A percentile compares a stretch with the other conserved stretches of the same genome.
These are phyloP conservation scores for Lodderomyces elongisporus DNA, from an alignment of 1,139 yeast species.

Conservation along the genomic window DNA sequence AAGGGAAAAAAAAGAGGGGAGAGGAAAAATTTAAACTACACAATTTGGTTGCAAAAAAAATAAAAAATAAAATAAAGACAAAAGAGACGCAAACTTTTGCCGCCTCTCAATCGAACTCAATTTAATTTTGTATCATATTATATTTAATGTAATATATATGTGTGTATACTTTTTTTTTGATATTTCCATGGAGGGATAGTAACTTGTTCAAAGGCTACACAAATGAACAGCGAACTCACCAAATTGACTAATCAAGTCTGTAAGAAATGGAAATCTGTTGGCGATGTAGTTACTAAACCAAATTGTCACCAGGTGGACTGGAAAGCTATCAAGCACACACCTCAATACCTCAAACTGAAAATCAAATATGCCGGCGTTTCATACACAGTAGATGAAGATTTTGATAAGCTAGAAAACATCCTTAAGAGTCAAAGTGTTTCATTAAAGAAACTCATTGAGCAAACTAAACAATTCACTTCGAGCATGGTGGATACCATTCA, in stretches of 20 bases:
- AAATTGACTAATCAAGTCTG: slow-evolving; percentile 13
- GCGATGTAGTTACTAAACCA: slow-evolving; percentile 10
- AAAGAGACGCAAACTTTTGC: no score
- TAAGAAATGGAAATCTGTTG: slow-evolving; percentile 16
- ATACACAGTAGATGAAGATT: slow-evolving; percentile 35
- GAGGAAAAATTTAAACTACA: no score
- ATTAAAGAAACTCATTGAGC: slow-evolving; percentile 3
- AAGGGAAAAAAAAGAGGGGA: no score
- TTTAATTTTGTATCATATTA: no score
- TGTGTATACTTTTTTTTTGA: neutral
- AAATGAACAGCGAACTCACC: slow-evolving; percentile 9
- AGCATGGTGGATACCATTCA: slow-evolving; percentile 13
- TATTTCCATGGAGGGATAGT: neutral
- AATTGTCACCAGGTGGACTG: slow-evolving; percentile 20
- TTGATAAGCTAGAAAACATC: slow-evolving; percentile 22
- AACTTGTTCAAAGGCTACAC: neutral
- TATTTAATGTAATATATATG: no score
- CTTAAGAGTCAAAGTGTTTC: slow-evolving; percentile 6
- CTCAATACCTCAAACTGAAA: slow-evolving; percentile 30
- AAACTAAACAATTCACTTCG: slow-evolving; percentile 11
- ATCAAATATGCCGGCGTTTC: slow-evolving; percentile 22
- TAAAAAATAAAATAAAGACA: neutral
- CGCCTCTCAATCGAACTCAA: no score
- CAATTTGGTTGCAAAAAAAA: neutral
- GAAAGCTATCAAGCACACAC: slow-evolving; percentile 24